Evolutionary conservation across 2,329 filamentous ascomycete species (phyloP).

Genomic region (Xylariaceae sp.): DNA sequence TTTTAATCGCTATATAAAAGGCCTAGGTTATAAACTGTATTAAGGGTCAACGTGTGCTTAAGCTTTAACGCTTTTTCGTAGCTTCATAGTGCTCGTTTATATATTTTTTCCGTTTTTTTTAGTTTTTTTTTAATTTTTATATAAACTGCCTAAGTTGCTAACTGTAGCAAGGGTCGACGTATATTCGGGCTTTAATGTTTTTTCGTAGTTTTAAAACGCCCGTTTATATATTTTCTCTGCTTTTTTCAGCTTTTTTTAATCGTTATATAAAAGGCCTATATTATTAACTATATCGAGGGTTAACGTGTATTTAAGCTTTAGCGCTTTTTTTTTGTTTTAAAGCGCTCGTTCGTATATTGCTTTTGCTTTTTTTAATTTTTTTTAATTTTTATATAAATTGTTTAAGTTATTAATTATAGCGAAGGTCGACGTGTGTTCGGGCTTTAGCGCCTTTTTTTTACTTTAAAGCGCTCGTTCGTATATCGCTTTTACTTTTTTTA

Average conservation of each 20-base stretch:
- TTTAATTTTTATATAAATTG: constrained; percentile 3
- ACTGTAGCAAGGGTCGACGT: too few species aligned
- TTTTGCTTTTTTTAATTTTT: constrained; percentile 23
- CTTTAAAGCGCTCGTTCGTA: constrained; percentile 27
- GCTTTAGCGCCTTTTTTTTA: neutral
- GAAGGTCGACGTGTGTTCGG: neutral
- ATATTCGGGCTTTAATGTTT: too few species aligned
- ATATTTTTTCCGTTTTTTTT: constrained; percentile 27
- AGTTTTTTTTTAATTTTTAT: constrained; percentile 26
- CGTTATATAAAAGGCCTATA: neutral
- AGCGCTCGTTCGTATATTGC: constrained; percentile 29
- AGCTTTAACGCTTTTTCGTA: neutral
- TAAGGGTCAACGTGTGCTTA: neutral
- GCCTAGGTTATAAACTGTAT: neutral
- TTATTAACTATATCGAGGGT: neutral
- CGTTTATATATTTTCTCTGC: constrained; percentile 28
- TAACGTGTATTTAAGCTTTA: neutral
- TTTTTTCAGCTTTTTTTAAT: constrained; percentile 20
- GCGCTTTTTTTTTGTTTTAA: constrained; percentile 13
- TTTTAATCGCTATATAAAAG: constrained; percentile 6
- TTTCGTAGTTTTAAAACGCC: constrained; percentile 22
- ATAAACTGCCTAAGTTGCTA: constrained; percentile 15
- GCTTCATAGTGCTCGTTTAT: constrained; percentile 26
- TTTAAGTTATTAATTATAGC: neutral
- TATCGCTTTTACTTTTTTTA: constrained; percentile 26